Conservation (phyloP, 805 yeast genomes). For the Barnettozyma botsteinii region DNA sequence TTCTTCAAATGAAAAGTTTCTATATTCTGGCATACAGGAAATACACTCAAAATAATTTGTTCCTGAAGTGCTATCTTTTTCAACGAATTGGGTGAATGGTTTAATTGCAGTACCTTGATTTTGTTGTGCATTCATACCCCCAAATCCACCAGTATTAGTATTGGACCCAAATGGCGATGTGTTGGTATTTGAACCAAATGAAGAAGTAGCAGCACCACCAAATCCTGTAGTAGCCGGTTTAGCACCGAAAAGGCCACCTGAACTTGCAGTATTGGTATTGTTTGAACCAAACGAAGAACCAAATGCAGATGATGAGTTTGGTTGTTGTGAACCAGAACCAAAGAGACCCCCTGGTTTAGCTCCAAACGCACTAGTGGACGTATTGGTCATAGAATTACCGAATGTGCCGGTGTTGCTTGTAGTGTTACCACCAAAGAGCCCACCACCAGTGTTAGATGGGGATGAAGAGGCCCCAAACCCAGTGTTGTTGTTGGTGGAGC, state of each 20-base stretch:
- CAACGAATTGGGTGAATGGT: constrained; percentile 65
- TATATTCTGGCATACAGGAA: constrained; percentile 86
- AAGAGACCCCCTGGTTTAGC: constrained; percentile 24
- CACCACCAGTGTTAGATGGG: constrained; percentile 24
- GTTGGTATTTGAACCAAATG: constrained; percentile 25
- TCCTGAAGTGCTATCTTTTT: constrained; percentile 63
- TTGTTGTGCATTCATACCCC: constrained; percentile 23
- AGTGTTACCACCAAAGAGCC: constrained; percentile 35
- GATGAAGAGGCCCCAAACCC: constrained; percentile 24
- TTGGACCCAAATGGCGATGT: constrained; percentile 38
- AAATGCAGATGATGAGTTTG: constrained; percentile 22
- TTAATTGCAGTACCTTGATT: constrained; percentile 65
- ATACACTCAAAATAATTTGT: constrained; percentile 65
- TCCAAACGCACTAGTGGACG: constrained; percentile 16
- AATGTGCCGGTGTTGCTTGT: constrained; percentile 19
- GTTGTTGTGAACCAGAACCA: constrained; percentile 12
- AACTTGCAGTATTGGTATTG: constrained; percentile 18
- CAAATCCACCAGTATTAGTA: constrained; percentile 17
- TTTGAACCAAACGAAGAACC: constrained; percentile 34
- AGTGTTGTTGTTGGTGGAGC: constrained; percentile 18
- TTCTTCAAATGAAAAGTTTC: constrained; percentile 77
- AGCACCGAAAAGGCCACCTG: constrained; percentile 37
- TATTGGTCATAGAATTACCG: constrained; percentile 15
- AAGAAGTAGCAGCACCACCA: constrained; percentile 5
- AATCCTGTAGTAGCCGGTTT: constrained; percentile 23